Conservation (phyloP, 2,329 filamentous ascomycete genomes). For the Waltergamsia citrina region DNA sequence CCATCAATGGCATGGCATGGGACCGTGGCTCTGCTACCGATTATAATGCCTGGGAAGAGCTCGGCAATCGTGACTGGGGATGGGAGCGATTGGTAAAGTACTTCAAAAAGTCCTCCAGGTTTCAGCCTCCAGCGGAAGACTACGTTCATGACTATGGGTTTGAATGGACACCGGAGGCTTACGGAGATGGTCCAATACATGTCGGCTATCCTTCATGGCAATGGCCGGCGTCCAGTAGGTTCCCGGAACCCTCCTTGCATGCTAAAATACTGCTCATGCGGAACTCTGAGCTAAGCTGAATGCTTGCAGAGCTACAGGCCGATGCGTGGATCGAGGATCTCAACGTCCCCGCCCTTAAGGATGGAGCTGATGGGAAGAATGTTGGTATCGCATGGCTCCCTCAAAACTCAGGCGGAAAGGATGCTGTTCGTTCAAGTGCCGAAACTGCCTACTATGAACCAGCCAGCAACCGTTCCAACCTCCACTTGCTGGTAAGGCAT, state of each 20-base stretch:
- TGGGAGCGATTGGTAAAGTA: constrained; percentile 23
- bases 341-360: constrained; percentile 5
- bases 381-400: constrained; percentile 13
- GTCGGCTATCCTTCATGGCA: constrained; percentile 14
- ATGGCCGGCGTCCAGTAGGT: constrained; percentile 11
- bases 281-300: too few species aligned
- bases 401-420: constrained; percentile 9
- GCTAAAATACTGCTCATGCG: too few species aligned
- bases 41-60: constrained; percentile 29
- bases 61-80: constrained; percentile 34
- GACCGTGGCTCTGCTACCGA: constrained; percentile 15
- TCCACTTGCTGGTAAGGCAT: constrained; percentile 11
- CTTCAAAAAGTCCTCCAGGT: constrained; percentile 11
- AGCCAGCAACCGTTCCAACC: constrained; percentile 7
- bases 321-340: constrained; percentile 10
- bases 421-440: constrained; percentile 10
- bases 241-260: too few species aligned
- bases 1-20: constrained; percentile 19
- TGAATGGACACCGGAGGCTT: constrained; percentile 10
- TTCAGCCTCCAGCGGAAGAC: constrained; percentile 8
- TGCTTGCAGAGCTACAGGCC: constrained; percentile 5
- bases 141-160: constrained; percentile 12
- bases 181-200: constrained; percentile 13
- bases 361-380: constrained; percentile 12
- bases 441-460: constrained; percentile 12